phyloP scores from a whole-genome alignment of 768 basidiomycete genomes.

The Mycena albidolilacea region DNA sequence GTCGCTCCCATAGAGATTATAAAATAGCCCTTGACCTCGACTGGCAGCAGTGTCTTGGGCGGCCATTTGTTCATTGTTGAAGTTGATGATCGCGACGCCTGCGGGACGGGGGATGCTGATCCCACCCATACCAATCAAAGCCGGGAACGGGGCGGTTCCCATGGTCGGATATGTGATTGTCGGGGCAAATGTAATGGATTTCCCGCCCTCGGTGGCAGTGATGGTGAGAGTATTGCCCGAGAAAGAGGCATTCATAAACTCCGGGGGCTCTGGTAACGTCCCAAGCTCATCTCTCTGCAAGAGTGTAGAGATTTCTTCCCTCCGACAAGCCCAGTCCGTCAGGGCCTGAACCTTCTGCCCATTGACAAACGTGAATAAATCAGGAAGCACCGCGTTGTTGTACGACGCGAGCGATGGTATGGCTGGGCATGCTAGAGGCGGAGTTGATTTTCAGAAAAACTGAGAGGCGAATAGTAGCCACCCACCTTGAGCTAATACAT shows the following conservation, averaged over 20 bases:
- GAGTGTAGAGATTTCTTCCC: constrained; percentile 53
- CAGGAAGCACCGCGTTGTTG: constrained; percentile 47
- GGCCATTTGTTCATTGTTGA: constrained; percentile 69
- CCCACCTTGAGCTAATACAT: constrained; percentile 4
- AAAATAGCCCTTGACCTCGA: constrained; percentile 71
- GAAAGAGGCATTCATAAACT: constrained; percentile 54
- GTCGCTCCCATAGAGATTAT: constrained; percentile 63
- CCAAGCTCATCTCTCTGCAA: constrained; percentile 45
- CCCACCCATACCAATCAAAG: constrained; percentile 67
- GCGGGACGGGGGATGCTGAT: constrained; percentile 56
- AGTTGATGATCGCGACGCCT: constrained; percentile 61
- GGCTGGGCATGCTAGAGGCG: constrained; percentile 25
- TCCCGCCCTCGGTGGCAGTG: constrained; percentile 49
- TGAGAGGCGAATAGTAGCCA: background rate
- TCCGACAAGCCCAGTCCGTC: constrained; percentile 57
- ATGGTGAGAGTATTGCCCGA: constrained; percentile 52
- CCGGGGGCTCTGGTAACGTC: constrained; percentile 25
- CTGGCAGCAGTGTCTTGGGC: constrained; percentile 59
- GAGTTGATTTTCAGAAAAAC: background rate
- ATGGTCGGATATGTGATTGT: constrained; percentile 56
- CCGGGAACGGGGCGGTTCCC: constrained; percentile 62
- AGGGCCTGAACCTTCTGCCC: constrained; percentile 49
- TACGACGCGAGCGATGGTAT: constrained; percentile 32
- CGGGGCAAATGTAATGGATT: constrained; percentile 51
- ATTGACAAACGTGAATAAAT: constrained; percentile 56